Conservation (phyloP, 2,329 filamentous ascomycete genomes). For the Penicillium polonicum region DNA sequence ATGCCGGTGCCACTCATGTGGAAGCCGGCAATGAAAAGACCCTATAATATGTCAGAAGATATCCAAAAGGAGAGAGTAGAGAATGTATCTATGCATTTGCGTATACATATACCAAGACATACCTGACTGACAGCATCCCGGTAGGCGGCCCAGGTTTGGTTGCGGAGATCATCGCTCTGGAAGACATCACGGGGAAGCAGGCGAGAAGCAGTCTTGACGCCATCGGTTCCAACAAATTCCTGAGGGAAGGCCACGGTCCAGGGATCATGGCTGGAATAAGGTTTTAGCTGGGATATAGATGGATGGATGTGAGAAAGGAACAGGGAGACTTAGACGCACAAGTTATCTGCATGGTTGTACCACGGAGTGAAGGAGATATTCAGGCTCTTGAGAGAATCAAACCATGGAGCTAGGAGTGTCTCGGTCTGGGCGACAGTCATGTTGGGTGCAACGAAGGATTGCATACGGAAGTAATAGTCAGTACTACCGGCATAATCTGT, state of each 20-base stretch:
- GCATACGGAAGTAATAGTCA: slow-evolving; percentile 28
- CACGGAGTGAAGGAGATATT: slow-evolving; percentile 21
- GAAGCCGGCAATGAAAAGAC: slow-evolving; percentile 25
- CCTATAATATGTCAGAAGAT: slow-evolving; percentile 6
- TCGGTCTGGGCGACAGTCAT: slow-evolving; percentile 22
- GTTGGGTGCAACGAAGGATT: slow-evolving; percentile 25
- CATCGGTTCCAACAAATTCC: slow-evolving; percentile 19
- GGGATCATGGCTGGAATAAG: slow-evolving; percentile 17
- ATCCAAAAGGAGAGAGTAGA: too few relatives aligned
- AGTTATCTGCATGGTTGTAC: slow-evolving; percentile 26
- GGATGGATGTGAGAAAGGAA: background rate
- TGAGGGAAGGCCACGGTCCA: slow-evolving; percentile 21
- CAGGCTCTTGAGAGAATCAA: slow-evolving; percentile 17
- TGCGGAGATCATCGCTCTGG: slow-evolving; percentile 16
- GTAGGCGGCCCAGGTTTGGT: slow-evolving; percentile 16
- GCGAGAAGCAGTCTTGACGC: slow-evolving; percentile 24
- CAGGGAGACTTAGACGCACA: slow-evolving; percentile 9
- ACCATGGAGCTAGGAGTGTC: slow-evolving; percentile 22
- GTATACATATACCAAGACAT: background rate
- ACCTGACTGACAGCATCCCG: slow-evolving; percentile 19
- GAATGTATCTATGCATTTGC: background rate
- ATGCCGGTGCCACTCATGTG: slow-evolving; percentile 24
- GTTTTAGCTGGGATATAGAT: background rate
- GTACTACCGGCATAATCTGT: slow-evolving; percentile 18
- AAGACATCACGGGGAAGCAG: slow-evolving; percentile 23